Evolutionary conservation across 2,329 filamentous ascomycete species (phyloP), one percentile per base, ranked within the genome.

Genomic region (Talaromyces marneffei): DNA sequence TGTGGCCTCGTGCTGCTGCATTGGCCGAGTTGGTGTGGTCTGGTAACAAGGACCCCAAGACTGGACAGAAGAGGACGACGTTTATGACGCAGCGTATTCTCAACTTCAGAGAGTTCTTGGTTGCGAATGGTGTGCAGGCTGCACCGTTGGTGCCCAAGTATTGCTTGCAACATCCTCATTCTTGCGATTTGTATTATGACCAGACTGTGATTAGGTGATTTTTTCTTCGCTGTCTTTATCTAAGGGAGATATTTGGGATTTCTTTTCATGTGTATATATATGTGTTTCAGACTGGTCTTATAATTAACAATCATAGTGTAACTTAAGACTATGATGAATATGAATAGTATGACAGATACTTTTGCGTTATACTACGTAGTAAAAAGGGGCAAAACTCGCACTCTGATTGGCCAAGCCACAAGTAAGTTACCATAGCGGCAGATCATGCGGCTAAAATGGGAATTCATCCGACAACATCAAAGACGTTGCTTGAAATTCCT

Each of bases 51-150:
- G 79, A 84, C 64, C 66, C 66, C 16, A 70, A 75, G 2, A 67
- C 72, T 1, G 82, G 81, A 52, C 71, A 75, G 33, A 84, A 83
- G 74, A 72, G 81, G 14, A 83, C 80, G 0, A 83, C 80, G 2
- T 67, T 77, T 63, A 69, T 85, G 65, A 84, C 83, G 9, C 81
- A 83, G 72, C 76, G 83, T 4, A 80, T 85, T 56, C 67, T 85
- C 10, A 85, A 85, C 69, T 85, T 85, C 73, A 77, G 83, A 40
- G 83, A 85, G 72, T 85, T 84, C 64, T 73, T 85, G 6, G 77
- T 85, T 56, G 81, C 82, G 0, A 82, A 79, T 65, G 82, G 82
- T 2, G 74, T 85, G 0, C 70, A 73, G 64, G 83, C 83, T 10
- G 69, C 77, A 20, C 77, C 79, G 2, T 65, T 85, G 59, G 78